Percentiles rank a stretch among this genome's conserved stretches.
These are phyloP conservation scores for Prosopis cineraria DNA, from an alignment of 306 rosid species.

Conservation along the genomic window DNA sequence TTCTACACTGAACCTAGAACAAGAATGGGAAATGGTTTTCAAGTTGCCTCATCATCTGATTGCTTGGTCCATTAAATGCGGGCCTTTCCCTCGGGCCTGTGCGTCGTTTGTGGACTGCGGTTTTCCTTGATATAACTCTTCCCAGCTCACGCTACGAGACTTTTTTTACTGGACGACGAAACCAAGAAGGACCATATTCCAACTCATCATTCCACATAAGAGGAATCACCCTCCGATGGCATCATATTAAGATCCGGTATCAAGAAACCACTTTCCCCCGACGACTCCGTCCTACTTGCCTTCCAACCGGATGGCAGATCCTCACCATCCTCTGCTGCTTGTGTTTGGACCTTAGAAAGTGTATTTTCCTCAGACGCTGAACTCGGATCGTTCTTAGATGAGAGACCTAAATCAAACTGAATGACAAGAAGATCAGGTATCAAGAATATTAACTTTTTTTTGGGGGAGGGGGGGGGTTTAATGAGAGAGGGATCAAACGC, in stretches of 20 bases:
- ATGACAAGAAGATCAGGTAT: background rate
- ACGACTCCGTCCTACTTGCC: slow-evolving; percentile 35
- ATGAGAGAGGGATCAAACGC: background rate
- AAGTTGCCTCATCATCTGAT: background rate
- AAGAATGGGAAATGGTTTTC: background rate
- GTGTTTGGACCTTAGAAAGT: slow-evolving; percentile 14
- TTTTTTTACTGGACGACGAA: background rate
- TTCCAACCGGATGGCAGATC: slow-evolving; percentile 37
- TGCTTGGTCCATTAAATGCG: background rate
- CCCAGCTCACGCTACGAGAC: background rate
- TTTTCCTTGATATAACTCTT: background rate
- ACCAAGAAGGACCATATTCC: slow-evolving; percentile 6
- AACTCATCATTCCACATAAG: slow-evolving; percentile 48
- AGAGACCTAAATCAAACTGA: slow-evolving; percentile 58
- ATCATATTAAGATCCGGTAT: slow-evolving; percentile 84
- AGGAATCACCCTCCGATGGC: slow-evolving; percentile 57
- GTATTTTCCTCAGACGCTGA: slow-evolving; percentile 18
- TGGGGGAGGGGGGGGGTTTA: too few relatives aligned
- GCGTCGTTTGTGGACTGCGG: background rate
- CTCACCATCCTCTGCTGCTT: slow-evolving; percentile 27
- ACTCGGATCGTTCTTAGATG: slow-evolving; percentile 41
- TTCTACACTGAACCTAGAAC: background rate
- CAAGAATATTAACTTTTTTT: too few relatives aligned
- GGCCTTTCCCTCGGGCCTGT: background rate
- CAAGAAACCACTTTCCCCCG: slow-evolving; percentile 44